Evolutionary conservation across 345 rosid species (phyloP).

Genomic region (Rhizophora mangle): DNA sequence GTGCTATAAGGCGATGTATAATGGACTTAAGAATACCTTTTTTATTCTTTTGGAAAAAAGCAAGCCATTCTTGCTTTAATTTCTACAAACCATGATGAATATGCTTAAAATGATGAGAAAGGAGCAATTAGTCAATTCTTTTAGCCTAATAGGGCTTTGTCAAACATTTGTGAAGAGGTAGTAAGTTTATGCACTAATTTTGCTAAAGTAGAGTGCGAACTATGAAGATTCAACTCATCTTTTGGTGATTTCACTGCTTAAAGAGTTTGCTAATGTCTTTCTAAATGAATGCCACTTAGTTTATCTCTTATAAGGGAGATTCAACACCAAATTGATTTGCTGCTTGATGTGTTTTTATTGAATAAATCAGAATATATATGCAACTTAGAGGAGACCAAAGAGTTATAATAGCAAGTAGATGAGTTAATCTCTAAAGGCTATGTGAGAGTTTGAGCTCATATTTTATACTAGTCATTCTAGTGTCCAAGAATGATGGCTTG

Average conservation of each 20-base stretch:
- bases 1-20: too few relatives aligned
- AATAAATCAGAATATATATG: neutral
- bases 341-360: accelerated
- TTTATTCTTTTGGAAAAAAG: neutral
- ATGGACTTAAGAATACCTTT: too few relatives aligned
- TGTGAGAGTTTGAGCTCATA: too few relatives aligned
- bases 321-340: neutral
- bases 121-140: neutral
- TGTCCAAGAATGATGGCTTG: neutral
- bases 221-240: neutral
- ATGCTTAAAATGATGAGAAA: neutral
- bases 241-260: neutral
- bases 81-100: neutral
- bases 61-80: neutral
- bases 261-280: neutral
- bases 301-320: neutral
- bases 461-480: too few relatives aligned
- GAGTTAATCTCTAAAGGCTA: neutral
- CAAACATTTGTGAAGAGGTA: too few relatives aligned
- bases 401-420: neutral
- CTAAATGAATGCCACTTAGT: neutral
- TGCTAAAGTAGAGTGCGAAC: too few relatives aligned
- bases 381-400: neutral
- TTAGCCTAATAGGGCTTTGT: too few relatives aligned
- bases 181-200: too few relatives aligned